Percentiles rank a stretch among this genome's conserved stretches.
Conservation (phyloP, 805 yeast genomes). For the Lipomyces sp. region DNA sequence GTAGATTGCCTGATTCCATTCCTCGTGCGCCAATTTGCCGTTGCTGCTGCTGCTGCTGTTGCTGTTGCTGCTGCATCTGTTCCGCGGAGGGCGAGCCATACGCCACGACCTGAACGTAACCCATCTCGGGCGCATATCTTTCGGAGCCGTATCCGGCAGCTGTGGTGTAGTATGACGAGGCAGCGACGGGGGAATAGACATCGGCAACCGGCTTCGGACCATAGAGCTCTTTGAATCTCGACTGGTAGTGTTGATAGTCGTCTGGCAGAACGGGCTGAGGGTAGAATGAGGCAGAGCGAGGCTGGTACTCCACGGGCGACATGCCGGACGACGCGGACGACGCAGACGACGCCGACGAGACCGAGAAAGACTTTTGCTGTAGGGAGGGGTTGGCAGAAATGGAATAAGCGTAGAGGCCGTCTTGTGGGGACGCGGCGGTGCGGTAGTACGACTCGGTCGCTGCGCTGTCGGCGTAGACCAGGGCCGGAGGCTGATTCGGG, state of each 20-base stretch:
- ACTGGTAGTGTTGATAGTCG: neutral
- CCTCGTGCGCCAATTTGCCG: neutral
- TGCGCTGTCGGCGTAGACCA: neutral
- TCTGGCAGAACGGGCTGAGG: neutral
- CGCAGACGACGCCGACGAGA: slow-evolving; percentile 15
- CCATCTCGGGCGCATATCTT: slow-evolving; percentile 1
- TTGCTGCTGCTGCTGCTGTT: neutral
- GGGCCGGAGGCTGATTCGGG: neutral
- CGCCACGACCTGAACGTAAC: slow-evolving; percentile 8
- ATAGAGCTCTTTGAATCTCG: neutral
- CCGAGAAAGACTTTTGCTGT: slow-evolving; percentile 8
- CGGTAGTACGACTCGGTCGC: neutral
- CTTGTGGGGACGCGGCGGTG: neutral
- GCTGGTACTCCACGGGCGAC: slow-evolving; percentile 15
- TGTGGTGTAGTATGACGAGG: slow-evolving; percentile 11
- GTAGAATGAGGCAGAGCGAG: slow-evolving; percentile 6
- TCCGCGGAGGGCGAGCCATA: neutral
- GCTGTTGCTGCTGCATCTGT: neutral
- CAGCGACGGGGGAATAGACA: neutral
- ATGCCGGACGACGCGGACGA: slow-evolving; percentile 7
- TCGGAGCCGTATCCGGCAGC: slow-evolving; percentile 11
- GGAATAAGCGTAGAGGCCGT: slow-evolving; percentile 1
- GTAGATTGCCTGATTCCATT: too few species aligned
- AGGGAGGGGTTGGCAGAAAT: neutral
- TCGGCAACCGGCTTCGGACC: neutral